Base-by-base conservation (phyloP, 768 basidiomycete species). In the Leccinum subtestaceum region DNA sequence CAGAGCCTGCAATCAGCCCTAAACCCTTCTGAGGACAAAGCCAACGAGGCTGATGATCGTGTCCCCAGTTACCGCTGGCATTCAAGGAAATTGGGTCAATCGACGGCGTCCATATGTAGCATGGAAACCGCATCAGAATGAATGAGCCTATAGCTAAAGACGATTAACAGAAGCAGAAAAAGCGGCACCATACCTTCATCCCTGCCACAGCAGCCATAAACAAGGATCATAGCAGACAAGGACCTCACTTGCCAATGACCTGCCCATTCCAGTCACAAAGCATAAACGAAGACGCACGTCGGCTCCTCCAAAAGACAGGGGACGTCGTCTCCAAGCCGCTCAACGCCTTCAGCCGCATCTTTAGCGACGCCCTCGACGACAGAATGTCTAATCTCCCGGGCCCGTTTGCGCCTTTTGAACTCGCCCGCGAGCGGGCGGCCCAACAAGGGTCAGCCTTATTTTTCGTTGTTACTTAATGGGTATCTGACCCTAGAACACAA, bases 311-410 rank as follows among this genome's bases (percentile, higher is more conserved):
- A 73, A 90, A 89, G 70, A 96, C 95, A 0, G 93, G 94, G 8
- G 91, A 94, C 69, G 90, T 85, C 0, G 88, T 96, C 57, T 93
- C 90, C 8, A 94, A 93, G 70, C 94, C 94, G 3, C 80, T 97
- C n/a, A 91, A 78, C 62, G 92, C 94, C 2, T 89, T 97, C 53
- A 83, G 93, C 15, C 85, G 90, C 53, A 94, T 97, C 60, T 88
- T 96, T 70, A 90, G 84, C 60, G 91, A 91, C 48, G 93, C 91
- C 0, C 75, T 94, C 10, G 90, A 93, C 65, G 85, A 83, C 62
- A 85, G 84, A 62, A 74, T 88, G 52, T 74, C 82, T 1, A 84
- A 84, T 67, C 77, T 87, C 5, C 87, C 87, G 1, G 86, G 86
- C 0, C 86, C 87, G 1, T 88, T 89, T 60, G 84, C 83, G 3